Base-by-base conservation (phyloP, 768 basidiomycete species). In the Crassisporium funariophilum region DNA sequence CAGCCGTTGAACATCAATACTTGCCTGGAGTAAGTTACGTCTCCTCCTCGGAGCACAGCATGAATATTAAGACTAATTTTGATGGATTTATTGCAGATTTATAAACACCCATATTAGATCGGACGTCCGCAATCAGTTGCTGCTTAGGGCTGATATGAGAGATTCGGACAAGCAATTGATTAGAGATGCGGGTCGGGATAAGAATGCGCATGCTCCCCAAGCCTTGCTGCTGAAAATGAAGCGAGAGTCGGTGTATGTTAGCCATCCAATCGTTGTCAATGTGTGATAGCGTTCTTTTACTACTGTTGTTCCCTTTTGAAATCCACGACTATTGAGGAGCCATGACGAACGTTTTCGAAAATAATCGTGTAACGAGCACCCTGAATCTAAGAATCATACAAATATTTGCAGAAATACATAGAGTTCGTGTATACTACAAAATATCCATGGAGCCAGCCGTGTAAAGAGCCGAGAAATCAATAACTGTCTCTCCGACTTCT, bases 91-190 rank as follows among this genome's bases (percentile, higher is more conserved):
- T 27, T n/a, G 8, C 35, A 56, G 57, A 34, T 58, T 53, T 19
- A 47, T 58, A 17, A 58, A 58, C 29, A 54, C 52, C 1, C 57
- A 56, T 17, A 56, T 58, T 16, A 51, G 57, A 3, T 41, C 57
- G 2, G 57, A 58, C 41, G 44, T 43, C 17, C 47, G 46, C 2
- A 41, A 58, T 33, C 49, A 44, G 2, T 47, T 58, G 5, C 39
- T 46, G 2, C 38, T 58, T 2, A 48, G 57, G 5, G 43, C 41
- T 0, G 44, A 43, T 4, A 56, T 58, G 57, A 48, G 54, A 3
- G 40, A 45, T 23, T 38, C 35, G 8, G 54, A 58, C 43, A 58
- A 55, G 22, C 44, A 56, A 33, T 50, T 58, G 16, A 55, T 58
- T 17, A 46, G 50, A 12, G 41, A 58, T 21, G 52, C 52, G 2